Conservation (phyloP, 2,329 filamentous ascomycete species). For the Thelonectria rubi region DNA sequence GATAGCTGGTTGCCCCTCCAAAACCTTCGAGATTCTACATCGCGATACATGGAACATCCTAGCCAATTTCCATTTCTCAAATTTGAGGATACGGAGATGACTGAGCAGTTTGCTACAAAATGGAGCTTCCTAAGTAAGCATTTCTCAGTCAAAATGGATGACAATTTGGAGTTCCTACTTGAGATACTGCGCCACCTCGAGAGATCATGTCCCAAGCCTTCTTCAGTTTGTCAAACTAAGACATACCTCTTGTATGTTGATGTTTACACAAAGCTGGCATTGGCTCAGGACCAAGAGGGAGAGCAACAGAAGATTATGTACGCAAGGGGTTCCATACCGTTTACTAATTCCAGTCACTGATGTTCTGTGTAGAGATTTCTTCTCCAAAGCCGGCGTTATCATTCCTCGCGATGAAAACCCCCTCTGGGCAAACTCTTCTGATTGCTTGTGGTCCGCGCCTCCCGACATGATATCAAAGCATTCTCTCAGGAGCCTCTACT, state of each 20-base stretch:
- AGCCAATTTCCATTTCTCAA: constrained; percentile 26
- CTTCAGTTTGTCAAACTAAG: neutral
- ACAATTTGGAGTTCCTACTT: constrained; percentile 20
- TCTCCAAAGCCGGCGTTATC: neutral
- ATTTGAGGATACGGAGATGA: neutral
- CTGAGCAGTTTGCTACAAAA: neutral
- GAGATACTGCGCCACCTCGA: constrained; percentile 17
- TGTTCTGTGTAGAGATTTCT: constrained; percentile 12
- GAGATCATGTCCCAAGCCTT: neutral
- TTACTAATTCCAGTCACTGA: neutral
- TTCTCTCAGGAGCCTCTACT: constrained; percentile 13
- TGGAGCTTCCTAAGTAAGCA: constrained; percentile 23
- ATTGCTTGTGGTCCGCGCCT: constrained; percentile 27
- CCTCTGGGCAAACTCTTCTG: neutral
- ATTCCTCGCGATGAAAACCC: neutral
- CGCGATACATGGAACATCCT: constrained; percentile 19
- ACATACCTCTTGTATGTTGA: constrained; percentile 28
- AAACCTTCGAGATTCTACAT: neutral
- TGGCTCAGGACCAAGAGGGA: neutral
- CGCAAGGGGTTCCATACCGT: neutral
- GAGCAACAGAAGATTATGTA: constrained; percentile 7
- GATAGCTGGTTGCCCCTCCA: constrained; percentile 27
- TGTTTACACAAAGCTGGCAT: constrained; percentile 20
- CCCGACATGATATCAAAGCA: neutral
- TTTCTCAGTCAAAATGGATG: constrained; percentile 20